Evolutionary conservation across 768 basidiomycete species (phyloP).

Genomic region (Boletus pseudo-olivaceus): DNA sequence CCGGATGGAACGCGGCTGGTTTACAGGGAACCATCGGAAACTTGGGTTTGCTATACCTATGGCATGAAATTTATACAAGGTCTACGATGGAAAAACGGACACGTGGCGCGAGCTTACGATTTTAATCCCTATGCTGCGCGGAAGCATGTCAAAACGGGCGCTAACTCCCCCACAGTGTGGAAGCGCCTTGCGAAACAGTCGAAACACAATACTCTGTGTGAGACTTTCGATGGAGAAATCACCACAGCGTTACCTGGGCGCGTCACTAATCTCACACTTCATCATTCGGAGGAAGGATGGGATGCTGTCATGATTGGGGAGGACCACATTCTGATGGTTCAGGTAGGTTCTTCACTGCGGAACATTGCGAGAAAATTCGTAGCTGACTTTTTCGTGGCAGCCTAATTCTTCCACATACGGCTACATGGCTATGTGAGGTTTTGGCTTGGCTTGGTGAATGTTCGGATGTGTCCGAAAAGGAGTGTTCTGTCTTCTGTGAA

Average conservation of each 20-base stretch:
- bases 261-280: slow-evolving; percentile 17
- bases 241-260: slow-evolving; percentile 29
- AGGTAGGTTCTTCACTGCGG: slow-evolving; percentile 17
- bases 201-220: slow-evolving; percentile 6
- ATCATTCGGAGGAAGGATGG: slow-evolving; percentile 19
- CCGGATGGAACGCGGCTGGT: slow-evolving; percentile 30
- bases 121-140: slow-evolving; percentile 29
- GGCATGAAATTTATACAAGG: slow-evolving; percentile 33
- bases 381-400: slow-evolving; percentile 11
- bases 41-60: slow-evolving; percentile 36
- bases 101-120: slow-evolving; percentile 28
- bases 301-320: slow-evolving; percentile 36
- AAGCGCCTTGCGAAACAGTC: slow-evolving; percentile 15
- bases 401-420: slow-evolving; percentile 13
- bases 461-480: background rate
- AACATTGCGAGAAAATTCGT: background rate
- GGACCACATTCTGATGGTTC: slow-evolving; percentile 33
- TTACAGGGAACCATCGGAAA: slow-evolving; percentile 23
- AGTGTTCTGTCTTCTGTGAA: background rate
- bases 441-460: background rate
- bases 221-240: slow-evolving; percentile 23
- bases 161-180: slow-evolving; percentile 10
- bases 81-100: slow-evolving; percentile 19
- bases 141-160: slow-evolving; percentile 10
- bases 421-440: slow-evolving; percentile 28